phyloP scores from a whole-genome alignment of 2,329 filamentous ascomycete species.

The Scedosporium minutisporum region DNA sequence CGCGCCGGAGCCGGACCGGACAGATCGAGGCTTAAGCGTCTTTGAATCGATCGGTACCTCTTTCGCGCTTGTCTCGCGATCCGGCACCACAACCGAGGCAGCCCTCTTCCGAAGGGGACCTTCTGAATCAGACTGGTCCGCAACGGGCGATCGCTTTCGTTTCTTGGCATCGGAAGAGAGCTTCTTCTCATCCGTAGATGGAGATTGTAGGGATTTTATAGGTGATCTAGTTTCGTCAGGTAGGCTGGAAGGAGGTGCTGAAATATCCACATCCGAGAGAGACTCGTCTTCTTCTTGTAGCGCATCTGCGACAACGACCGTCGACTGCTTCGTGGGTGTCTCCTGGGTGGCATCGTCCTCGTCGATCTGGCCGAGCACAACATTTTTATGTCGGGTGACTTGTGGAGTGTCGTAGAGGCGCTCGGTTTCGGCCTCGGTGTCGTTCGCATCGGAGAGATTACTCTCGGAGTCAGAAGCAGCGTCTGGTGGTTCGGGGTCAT shows the following conservation, averaged over 20 bases:
- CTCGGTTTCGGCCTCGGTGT: constrained; percentile 88
- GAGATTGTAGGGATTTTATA: constrained; percentile 18
- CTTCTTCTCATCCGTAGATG: constrained; percentile 11
- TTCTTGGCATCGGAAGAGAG: constrained; percentile 22
- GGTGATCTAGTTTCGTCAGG: constrained; percentile 26
- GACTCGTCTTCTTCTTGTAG: constrained; percentile 29
- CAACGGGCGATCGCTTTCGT: constrained; percentile 38
- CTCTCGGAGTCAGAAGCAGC: constrained; percentile 37
- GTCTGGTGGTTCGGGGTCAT: constrained; percentile 15
- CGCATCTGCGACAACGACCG: constrained; percentile 24
- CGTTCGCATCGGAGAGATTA: constrained; percentile 49
- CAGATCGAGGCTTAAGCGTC: constrained; percentile 7
- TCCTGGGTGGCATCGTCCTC: constrained; percentile 48
- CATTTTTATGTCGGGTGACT: constrained; percentile 52
- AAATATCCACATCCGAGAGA: constrained; percentile 28
- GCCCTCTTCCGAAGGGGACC: constrained; percentile 45
- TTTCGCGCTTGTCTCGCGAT: constrained; percentile 19
- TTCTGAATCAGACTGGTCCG: constrained; percentile 34
- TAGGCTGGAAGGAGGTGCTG: constrained; percentile 27
- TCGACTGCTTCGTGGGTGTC: constrained; percentile 58
- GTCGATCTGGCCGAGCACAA: constrained; percentile 47
- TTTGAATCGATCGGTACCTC: constrained; percentile 11
- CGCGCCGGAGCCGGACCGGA: constrained; percentile 8
- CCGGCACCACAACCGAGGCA: constrained; percentile 32
- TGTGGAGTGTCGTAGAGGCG: constrained; percentile 82